A percentile compares a stretch with the other conserved stretches of the same genome.
Conservation (phyloP, 192 early-diverging fungal species). For the Mortierella antarctica region DNA sequence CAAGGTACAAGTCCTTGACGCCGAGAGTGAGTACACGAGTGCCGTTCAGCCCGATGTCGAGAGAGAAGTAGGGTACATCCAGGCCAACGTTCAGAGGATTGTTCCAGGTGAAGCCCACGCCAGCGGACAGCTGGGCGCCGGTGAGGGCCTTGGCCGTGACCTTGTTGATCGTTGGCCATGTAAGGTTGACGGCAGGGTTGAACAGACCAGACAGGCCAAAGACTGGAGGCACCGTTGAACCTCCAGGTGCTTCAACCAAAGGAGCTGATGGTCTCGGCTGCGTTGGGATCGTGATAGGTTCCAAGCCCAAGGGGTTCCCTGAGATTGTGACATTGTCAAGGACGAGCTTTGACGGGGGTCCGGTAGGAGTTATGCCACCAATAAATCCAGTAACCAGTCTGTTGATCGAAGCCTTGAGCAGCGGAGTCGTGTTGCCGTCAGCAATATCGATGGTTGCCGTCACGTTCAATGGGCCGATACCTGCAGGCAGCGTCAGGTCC, state of each 20-base stretch:
- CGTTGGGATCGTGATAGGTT: slow-evolving; percentile 29
- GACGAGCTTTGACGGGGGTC: slow-evolving; percentile 27
- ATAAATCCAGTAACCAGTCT: slow-evolving; percentile 38
- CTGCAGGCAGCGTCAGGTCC: slow-evolving; percentile 4
- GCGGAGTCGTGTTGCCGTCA: slow-evolving; percentile 25
- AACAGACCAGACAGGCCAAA: slow-evolving; percentile 30
- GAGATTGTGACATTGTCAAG: slow-evolving; percentile 6
- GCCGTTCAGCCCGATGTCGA: slow-evolving; percentile 48
- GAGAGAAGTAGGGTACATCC: slow-evolving; percentile 36
- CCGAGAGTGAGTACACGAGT: slow-evolving; percentile 31
- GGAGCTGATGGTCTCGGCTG: slow-evolving; percentile 19
- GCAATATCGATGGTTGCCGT: slow-evolving; percentile 40
- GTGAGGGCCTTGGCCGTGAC: slow-evolving; percentile 36
- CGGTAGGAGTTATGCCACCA: slow-evolving; percentile 38
- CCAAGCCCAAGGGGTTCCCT: slow-evolving; percentile 29
- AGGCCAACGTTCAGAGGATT: slow-evolving; percentile 43
- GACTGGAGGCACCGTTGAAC: slow-evolving; percentile 20
- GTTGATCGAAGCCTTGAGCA: slow-evolving; percentile 26
- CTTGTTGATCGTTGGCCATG: slow-evolving; percentile 41
- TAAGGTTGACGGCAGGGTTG: slow-evolving; percentile 27
- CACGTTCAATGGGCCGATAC: slow-evolving; percentile 31
- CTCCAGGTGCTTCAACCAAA: not conserved
- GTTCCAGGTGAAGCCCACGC: slow-evolving; percentile 45
- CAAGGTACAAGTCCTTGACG: slow-evolving; percentile 21
- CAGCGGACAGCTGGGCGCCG: slow-evolving; percentile 38